A percentile compares a stretch with the other conserved stretches of the same genome.
phyloP scores from a whole-genome alignment of 2,329 filamentous ascomycete genomes.

The Leptographium wingfieldii region DNA sequence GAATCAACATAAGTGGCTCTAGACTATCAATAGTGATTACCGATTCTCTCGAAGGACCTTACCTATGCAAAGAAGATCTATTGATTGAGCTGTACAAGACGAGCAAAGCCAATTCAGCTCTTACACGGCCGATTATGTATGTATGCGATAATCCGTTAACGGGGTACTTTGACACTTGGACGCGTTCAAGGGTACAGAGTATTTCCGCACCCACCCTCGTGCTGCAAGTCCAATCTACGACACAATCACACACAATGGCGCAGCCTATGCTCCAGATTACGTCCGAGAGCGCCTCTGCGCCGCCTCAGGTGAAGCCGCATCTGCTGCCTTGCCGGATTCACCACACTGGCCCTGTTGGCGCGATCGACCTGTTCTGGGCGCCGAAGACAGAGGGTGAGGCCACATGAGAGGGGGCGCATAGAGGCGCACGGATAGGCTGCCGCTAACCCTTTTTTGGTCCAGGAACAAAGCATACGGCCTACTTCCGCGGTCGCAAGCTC shows the following conservation, averaged over 20 bases:
- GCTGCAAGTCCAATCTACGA: background rate
- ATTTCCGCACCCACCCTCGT: background rate
- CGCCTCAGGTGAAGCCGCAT: conserved; percentile 43
- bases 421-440: background rate
- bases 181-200: background rate
- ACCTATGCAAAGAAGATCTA: no score
- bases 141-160: background rate
- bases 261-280: conserved; percentile 30
- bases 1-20: no score
- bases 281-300: conserved; percentile 11
- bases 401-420: background rate
- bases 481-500: conserved; percentile 72
- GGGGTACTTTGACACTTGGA: background rate
- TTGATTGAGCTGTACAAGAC: no score
- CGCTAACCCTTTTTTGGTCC: background rate
- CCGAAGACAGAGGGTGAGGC: conserved; percentile 27
- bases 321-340: conserved; percentile 71
- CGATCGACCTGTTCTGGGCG: conserved; percentile 56
- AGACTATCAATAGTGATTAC: no score
- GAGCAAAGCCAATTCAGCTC: no score
- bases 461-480: conserved; percentile 44
- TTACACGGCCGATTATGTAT: background rate
- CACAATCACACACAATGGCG: conserved; percentile 21
- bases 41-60: no score
- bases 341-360: conserved; percentile 59